Evolutionary conservation across 192 early-diverging fungal species (phyloP).

Genomic region (Coemansia reversa): DNA sequence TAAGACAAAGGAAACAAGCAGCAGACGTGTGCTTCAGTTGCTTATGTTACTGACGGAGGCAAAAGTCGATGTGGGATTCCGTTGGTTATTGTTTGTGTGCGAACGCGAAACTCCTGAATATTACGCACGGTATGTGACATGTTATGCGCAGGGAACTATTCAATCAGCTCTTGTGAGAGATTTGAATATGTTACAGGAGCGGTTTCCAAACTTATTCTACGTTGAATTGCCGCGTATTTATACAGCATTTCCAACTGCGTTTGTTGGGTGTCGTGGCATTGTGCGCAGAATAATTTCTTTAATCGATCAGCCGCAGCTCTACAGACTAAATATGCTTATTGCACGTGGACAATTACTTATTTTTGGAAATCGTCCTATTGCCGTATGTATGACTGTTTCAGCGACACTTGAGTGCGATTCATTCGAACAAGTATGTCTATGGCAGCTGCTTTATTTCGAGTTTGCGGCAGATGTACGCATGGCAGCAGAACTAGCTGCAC

Average conservation of each 20-base stretch:
- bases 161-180: slow-evolving; percentile 49
- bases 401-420: slow-evolving; percentile 43
- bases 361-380: slow-evolving; percentile 19
- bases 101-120: neutral
- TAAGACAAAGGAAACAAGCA: neutral
- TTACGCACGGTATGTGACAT: slow-evolving; percentile 15
- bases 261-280: slow-evolving; percentile 34
- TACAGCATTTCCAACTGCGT: slow-evolving; percentile 33
- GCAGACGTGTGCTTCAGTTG: slow-evolving; percentile 10
- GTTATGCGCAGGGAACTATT: slow-evolving; percentile 22
- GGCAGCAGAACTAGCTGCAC: slow-evolving; percentile 9
- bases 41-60: slow-evolving; percentile 31
- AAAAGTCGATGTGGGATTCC: slow-evolving; percentile 42
- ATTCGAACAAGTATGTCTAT: slow-evolving; percentile 61
- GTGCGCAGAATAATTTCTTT: slow-evolving; percentile 40
- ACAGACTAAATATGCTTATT: slow-evolving; percentile 31
- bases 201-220: slow-evolving; percentile 48
- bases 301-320: slow-evolving; percentile 58
- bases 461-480: slow-evolving; percentile 24
- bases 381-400: slow-evolving; percentile 9
- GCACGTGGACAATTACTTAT: slow-evolving; percentile 19
- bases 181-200: slow-evolving; percentile 50
- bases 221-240: slow-evolving; percentile 33
- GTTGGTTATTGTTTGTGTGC: slow-evolving; percentile 20
- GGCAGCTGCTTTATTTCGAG: slow-evolving; percentile 57